Evolutionary conservation across 805 yeast genomes (phyloP).

Genomic region (Wickerhamiella shivajii): DNA sequence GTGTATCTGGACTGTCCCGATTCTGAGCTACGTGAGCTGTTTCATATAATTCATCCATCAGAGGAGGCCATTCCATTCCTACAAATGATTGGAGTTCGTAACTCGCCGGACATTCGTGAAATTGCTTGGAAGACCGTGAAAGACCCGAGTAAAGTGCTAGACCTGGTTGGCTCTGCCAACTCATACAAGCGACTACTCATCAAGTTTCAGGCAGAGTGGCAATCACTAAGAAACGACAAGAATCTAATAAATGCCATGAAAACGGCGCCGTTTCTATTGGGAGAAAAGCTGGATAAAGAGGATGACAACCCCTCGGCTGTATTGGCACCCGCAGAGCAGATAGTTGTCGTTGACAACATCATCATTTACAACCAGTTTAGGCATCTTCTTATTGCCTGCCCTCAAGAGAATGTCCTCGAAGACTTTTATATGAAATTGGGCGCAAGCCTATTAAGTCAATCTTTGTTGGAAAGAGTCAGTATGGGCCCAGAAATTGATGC

Average conservation of each 20-base stretch:
- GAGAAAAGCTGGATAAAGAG: constrained; percentile 9
- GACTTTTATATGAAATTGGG: constrained; percentile 22
- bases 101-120: constrained; percentile 23
- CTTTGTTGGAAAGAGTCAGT: constrained; percentile 17
- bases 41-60: constrained; percentile 10
- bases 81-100: constrained; percentile 22
- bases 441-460: constrained; percentile 19
- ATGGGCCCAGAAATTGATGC: constrained; percentile 19
- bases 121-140: constrained; percentile 19
- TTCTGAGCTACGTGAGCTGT: constrained; percentile 10
- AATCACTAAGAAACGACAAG: constrained; percentile 5
- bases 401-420: constrained; percentile 24
- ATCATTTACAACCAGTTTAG: constrained; percentile 25
- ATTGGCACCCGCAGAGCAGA: constrained; percentile 19
- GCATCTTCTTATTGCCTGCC: constrained; percentile 21
- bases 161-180: constrained; percentile 15
- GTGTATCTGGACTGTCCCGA: constrained; percentile 16
- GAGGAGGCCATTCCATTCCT: constrained; percentile 22
- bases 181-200: constrained; percentile 17
- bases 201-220: constrained; percentile 12
- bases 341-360: constrained; percentile 27
- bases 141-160: constrained; percentile 18
- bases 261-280: constrained; percentile 21
- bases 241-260: constrained; percentile 18
- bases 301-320: constrained; percentile 11